Conservation (phyloP, 257 asterid species). For the Coffea canephora region DNA sequence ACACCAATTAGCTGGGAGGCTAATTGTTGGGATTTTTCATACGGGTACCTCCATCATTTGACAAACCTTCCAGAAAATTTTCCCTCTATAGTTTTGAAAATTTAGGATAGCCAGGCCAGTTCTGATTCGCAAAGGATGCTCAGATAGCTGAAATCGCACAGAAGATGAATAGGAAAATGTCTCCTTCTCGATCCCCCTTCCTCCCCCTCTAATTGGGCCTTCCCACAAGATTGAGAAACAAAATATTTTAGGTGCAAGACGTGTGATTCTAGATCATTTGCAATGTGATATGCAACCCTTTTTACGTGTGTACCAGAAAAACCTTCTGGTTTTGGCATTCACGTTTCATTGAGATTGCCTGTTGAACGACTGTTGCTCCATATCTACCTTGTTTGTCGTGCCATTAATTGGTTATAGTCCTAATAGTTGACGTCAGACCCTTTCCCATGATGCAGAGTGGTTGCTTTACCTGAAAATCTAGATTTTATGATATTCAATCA, state of each 20-base stretch:
- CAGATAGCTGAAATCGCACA: not conserved
- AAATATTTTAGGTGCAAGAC: no score
- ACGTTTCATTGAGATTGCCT: not conserved
- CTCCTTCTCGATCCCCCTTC: not conserved
- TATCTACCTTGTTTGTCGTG: not conserved
- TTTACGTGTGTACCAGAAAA: not conserved
- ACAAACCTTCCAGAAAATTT: not conserved
- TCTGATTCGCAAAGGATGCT: not conserved
- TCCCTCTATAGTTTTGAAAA: not conserved
- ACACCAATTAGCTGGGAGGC: not conserved
- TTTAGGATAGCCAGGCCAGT: not conserved
- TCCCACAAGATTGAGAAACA: not conserved
- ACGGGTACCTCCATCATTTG: not conserved
- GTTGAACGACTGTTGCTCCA: not conserved
- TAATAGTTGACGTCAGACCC: not conserved
- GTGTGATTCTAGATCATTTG: not conserved
- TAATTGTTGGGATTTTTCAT: not conserved
- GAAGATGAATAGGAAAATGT: not conserved
- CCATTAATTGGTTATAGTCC: not conserved
- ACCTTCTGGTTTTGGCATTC: not conserved
- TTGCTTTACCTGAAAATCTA: constrained; percentile 71
- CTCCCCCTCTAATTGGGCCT: not conserved
- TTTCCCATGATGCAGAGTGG: constrained; percentile 53
- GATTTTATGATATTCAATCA: constrained; percentile 95
- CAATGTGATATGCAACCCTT: not conserved